Conservation (phyloP, 202 grass and related monocot species). For the Setaria italica region DNA sequence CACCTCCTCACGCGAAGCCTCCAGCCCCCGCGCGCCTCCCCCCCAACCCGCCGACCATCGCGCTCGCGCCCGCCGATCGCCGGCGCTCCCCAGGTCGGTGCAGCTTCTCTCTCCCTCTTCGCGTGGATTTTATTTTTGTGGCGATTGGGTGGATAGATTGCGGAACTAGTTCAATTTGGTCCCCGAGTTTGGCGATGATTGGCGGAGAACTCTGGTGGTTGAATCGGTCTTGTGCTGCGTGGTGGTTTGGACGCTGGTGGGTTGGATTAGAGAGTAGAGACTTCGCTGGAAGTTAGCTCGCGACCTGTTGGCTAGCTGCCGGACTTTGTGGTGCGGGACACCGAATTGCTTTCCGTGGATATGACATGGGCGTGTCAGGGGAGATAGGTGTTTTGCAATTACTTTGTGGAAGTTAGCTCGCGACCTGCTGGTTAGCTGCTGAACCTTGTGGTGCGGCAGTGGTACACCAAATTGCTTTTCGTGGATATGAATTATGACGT, state of each 20-base stretch:
- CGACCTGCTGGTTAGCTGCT: conserved; percentile 22
- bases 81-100: conserved; percentile 54
- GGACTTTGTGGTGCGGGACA: neutral
- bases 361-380: neutral
- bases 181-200: neutral
- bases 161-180: conserved; percentile 6
- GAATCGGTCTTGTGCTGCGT: conserved; percentile 2
- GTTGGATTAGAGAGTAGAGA: neutral
- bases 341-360: conserved; percentile 19
- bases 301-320: conserved; percentile 23
- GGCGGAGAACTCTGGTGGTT: conserved; percentile 14
- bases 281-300: conserved; percentile 45
- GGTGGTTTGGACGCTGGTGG: neutral
- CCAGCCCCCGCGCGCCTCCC: neutral
- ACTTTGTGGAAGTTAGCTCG: conserved; percentile 37
- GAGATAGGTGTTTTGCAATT: neutral
- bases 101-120: neutral
- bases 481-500: neutral
- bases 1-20: conserved; percentile 36
- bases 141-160: conserved; percentile 23
- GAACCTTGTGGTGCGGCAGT: neutral
- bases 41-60: neutral
- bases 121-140: neutral
- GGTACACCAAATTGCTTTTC: conserved; percentile 1
- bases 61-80: conserved; percentile 45